phyloP scores from a whole-genome alignment of 2,329 filamentous ascomycete species.

The Diaporthe longicolla region DNA sequence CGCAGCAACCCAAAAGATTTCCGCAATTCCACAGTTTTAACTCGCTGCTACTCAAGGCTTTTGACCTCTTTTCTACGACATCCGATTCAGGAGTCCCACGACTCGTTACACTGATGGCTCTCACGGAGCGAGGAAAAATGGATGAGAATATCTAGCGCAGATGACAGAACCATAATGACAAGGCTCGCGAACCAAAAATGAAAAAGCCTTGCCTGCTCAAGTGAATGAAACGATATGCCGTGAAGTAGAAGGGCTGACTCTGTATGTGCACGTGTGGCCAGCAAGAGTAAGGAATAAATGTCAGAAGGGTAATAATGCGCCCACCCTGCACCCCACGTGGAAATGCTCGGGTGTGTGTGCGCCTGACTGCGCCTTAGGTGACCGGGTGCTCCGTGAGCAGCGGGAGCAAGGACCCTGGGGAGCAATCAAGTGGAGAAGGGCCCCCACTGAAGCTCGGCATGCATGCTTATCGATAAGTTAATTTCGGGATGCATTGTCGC shows the following conservation, averaged over 20 bases:
- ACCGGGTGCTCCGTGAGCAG: background rate
- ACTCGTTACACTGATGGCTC: slow-evolving; percentile 37
- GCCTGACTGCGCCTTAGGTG: background rate
- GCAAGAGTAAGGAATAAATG: background rate
- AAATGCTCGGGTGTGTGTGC: background rate
- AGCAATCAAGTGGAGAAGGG: background rate
- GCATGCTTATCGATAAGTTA: slow-evolving; percentile 43
- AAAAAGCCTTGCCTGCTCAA: background rate
- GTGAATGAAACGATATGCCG: slow-evolving; percentile 17
- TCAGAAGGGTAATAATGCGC: background rate
- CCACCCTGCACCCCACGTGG: slow-evolving; percentile 18
- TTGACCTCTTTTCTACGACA: slow-evolving; percentile 37
- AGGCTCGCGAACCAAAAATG: slow-evolving; percentile 20
- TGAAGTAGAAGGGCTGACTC: background rate
- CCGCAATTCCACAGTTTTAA: slow-evolving; percentile 36
- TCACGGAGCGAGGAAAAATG: slow-evolving; percentile 34
- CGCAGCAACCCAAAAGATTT: slow-evolving; percentile 35
- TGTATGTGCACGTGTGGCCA: background rate
- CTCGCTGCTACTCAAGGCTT: slow-evolving; percentile 31
- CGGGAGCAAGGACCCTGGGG: slow-evolving; percentile 19
- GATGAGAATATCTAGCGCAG: slow-evolving; percentile 42
- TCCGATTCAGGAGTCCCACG: slow-evolving; percentile 19
- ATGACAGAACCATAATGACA: slow-evolving; percentile 43
- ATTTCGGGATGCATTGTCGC: slow-evolving; percentile 30
- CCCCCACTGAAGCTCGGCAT: slow-evolving; percentile 13